These are phyloP conservation scores for Pseudocercospora eumusae DNA, from an alignment of 2,329 filamentous ascomycete species.

Conservation along the genomic window DNA sequence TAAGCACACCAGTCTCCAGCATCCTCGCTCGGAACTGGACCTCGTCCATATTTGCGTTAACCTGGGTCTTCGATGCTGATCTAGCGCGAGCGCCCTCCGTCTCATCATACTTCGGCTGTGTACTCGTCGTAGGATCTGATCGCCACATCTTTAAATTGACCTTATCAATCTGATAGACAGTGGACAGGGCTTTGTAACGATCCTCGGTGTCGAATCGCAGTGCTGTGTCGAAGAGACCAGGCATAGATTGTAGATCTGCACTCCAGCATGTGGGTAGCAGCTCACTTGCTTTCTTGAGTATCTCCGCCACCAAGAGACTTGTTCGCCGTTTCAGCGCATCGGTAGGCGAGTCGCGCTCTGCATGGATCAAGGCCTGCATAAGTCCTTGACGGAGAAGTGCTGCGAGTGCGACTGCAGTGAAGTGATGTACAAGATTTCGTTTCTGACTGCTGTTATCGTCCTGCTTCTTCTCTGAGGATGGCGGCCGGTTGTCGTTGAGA, in stretches of 20 bases:
- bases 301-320: constrained; percentile 85
- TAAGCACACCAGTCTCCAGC: constrained; percentile 80
- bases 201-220: constrained; percentile 69
- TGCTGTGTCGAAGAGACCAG: constrained; percentile 77
- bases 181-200: constrained; percentile 79
- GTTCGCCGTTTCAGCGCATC: constrained; percentile 79
- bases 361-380: constrained; percentile 53
- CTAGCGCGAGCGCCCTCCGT: constrained; percentile 44
- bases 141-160: constrained; percentile 90
- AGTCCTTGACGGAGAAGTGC: constrained; percentile 82
- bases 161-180: constrained; percentile 97
- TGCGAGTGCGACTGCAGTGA: constrained; percentile 83
- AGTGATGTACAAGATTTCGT: constrained; percentile 84
- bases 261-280: constrained; percentile 81
- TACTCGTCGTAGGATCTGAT: constrained; percentile 51
- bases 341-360: constrained; percentile 69
- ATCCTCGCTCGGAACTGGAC: constrained; percentile 63
- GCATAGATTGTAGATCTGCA: constrained; percentile 80
- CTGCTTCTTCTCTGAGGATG: constrained; percentile 52
- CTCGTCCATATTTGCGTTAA: constrained; percentile 64
- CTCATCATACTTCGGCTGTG: constrained; percentile 30
- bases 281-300: constrained; percentile 84
- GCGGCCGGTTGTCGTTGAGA: constrained; percentile 63
- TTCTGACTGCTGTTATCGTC: constrained; percentile 63
- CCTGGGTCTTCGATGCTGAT: constrained; percentile 55